Conservation (phyloP, 768 basidiomycete species). For the Lactarius hatsudake region DNA sequence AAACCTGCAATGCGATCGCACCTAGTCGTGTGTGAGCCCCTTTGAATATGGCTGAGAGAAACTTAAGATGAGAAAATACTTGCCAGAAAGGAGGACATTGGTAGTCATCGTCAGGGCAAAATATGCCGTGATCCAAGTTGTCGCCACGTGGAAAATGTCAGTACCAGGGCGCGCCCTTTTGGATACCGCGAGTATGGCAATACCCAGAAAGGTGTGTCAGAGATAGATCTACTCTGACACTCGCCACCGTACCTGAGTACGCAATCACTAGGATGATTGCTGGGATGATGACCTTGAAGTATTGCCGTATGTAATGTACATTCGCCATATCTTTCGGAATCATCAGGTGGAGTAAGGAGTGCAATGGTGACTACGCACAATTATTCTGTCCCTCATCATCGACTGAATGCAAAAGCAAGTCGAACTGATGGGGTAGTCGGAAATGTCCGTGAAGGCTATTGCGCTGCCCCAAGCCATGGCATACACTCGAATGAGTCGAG, state of each 20-base stretch:
- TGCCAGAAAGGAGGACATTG: constrained; percentile 8
- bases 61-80: background rate
- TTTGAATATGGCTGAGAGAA: background rate
- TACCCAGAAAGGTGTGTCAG: background rate
- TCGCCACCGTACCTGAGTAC: constrained; percentile 11
- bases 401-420: constrained; percentile 4
- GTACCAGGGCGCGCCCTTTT: background rate
- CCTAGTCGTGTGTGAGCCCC: background rate
- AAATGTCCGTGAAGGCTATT: background rate
- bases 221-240: too few species aligned
- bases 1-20: constrained; percentile 9
- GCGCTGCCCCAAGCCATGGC: constrained; percentile 4
- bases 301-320: constrained; percentile 11
- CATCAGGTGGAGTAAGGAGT: background rate
- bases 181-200: background rate
- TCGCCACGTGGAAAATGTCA: constrained; percentile 4
- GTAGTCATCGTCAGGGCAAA: constrained; percentile 1
- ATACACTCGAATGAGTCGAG: background rate
- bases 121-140: constrained; percentile 4
- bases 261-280: background rate
- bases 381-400: background rate
- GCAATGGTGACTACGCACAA: background rate
- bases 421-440: background rate
- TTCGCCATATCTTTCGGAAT: constrained; percentile 14
- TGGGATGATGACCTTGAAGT: background rate